phyloP scores from a whole-genome alignment of 345 rosid genomes.

The Ailanthus altissimus region DNA sequence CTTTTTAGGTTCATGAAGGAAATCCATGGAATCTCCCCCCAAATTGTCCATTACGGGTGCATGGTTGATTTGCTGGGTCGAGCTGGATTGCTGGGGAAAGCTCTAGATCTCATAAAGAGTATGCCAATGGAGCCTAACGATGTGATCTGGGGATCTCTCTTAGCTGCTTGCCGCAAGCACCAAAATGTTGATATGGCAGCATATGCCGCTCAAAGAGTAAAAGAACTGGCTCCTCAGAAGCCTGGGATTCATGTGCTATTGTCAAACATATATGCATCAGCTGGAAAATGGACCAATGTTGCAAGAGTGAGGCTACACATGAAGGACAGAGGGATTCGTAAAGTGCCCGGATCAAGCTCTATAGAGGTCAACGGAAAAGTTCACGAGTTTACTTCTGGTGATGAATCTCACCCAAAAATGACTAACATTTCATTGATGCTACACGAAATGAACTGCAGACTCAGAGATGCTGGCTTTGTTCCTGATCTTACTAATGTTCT shows the following conservation, averaged over 20 bases:
- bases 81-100: slow-evolving; percentile 59
- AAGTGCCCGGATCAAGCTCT: slow-evolving; percentile 59
- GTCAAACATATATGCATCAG: slow-evolving; percentile 60
- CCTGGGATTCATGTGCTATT: slow-evolving; percentile 54
- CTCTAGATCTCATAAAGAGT: slow-evolving; percentile 44
- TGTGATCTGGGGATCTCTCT: slow-evolving; percentile 65
- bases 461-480: slow-evolving; percentile 45
- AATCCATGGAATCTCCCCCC: slow-evolving; percentile 42
- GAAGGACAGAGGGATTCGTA: slow-evolving; percentile 54
- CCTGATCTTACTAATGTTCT: slow-evolving; percentile 54
- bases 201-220: slow-evolving; percentile 52
- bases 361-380: slow-evolving; percentile 41
- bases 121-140: slow-evolving; percentile 68
- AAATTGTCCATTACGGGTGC: slow-evolving; percentile 67
- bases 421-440: slow-evolving; percentile 45
- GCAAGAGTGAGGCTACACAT: slow-evolving; percentile 56
- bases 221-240: slow-evolving; percentile 37
- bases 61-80: slow-evolving; percentile 75
- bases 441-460: slow-evolving; percentile 41
- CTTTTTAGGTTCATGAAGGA: slow-evolving; percentile 61
- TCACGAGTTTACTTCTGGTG: slow-evolving; percentile 59
- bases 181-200: slow-evolving; percentile 50
- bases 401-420: slow-evolving; percentile 59
- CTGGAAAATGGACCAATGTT: slow-evolving; percentile 59
- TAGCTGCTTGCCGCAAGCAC: slow-evolving; percentile 61